These are phyloP conservation scores for Sarcodon sp. DNA, from an alignment of 768 basidiomycete species.

Conservation along the genomic window DNA sequence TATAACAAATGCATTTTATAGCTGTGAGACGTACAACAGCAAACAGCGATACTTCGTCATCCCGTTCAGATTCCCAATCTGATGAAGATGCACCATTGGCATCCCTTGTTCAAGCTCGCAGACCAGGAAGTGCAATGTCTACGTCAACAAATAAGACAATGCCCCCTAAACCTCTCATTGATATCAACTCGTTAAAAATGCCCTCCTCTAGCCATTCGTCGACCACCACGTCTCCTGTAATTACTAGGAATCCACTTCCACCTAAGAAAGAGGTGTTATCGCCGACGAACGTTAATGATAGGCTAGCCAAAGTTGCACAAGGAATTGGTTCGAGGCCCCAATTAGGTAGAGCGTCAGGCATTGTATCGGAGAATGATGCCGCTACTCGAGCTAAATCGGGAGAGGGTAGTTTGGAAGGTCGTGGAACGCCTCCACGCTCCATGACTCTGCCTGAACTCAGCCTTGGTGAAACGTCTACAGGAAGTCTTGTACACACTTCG, in stretches of 20 bases:
- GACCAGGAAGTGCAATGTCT: slow-evolving; percentile 52
- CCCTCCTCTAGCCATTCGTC: slow-evolving; percentile 4
- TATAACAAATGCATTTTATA: no score
- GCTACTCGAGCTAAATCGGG: not conserved
- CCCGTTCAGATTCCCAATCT: slow-evolving; percentile 32
- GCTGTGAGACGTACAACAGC: not conserved
- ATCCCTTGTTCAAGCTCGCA: slow-evolving; percentile 41
- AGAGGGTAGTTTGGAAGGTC: not conserved
- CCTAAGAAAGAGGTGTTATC: slow-evolving; percentile 5
- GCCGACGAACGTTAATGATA: slow-evolving; percentile 1
- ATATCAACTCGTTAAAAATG: slow-evolving; percentile 12
- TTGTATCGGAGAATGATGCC: not conserved
- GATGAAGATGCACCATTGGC: slow-evolving; percentile 54
- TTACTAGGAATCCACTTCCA: slow-evolving; percentile 3
- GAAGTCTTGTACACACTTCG: no score
- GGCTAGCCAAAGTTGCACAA: not conserved
- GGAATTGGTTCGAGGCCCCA: not conserved
- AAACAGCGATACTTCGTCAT: slow-evolving; percentile 9
- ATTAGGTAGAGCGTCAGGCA: not conserved
- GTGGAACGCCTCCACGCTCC: not conserved
- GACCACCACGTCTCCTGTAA: slow-evolving; percentile 1
- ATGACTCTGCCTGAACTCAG: not conserved
- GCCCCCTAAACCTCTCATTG: slow-evolving; percentile 32
- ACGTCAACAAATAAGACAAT: slow-evolving; percentile 18
- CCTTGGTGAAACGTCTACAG: no score